Base-by-base conservation (phyloP, 78 protist species). In the Polysphondylium violaceum region DNA sequence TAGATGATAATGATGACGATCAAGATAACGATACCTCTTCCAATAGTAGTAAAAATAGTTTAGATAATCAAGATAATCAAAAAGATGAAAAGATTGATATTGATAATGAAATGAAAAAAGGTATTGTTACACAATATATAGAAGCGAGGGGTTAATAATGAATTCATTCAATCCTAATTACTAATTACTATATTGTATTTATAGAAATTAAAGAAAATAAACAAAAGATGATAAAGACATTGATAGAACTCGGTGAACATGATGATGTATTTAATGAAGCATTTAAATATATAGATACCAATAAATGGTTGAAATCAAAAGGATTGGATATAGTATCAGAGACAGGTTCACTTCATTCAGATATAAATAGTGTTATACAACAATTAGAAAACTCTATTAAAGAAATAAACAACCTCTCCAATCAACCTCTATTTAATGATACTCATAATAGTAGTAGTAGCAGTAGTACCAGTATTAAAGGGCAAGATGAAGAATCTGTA, bases 231-330 rank as follows among this genome's bases (percentile, higher is more conserved):
- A 21, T 64, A 3, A 81, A 67, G 55, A 81, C 50, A 29, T n/a
- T 74, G 3, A 25, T 27, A 40, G 76, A 81, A 55, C 41, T 81
- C 35, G 51, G 68, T 41, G 27, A 41, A 17, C 47, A 81, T 19
- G 77, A 81, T 27, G 77, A 68, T 56, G 55, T 69, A 12, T 81
- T 81, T 12, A 81, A 81, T 53, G 74, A 81, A 21, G 89, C 89
- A 40, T 81, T 81, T 33, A 81, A 68, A 44, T 81, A 67, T 40
- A 81, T 81, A 4, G 89, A 81, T 21, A 81, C 61, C 9, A 51
- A 81, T 51, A 65, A 67, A 36, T 81, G 89, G 89, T 40, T 81
- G 27, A 53, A 81, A 68, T 43, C 89, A 0, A 81, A 81, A 38
- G 89, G 89, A 5, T 19, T 71, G 3, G 89, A 64, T 55, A 25